A percentile compares a stretch with the other conserved stretches of the same genome.
These are phyloP conservation scores for Alloteropsis semialata DNA, from an alignment of 176 grass and related monocot genomes.

Conservation along the genomic window DNA sequence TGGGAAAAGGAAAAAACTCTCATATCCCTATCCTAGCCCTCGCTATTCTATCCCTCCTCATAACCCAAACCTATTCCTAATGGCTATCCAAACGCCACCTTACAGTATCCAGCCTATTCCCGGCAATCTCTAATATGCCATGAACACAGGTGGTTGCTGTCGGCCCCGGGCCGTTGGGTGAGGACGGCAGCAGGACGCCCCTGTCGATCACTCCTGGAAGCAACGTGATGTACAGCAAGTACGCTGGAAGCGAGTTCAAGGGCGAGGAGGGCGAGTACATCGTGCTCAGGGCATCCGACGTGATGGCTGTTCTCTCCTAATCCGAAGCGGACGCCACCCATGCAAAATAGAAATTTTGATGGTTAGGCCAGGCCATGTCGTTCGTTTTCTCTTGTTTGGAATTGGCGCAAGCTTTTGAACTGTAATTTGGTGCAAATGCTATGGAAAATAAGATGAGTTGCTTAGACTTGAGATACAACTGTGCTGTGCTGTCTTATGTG, in stretches of 20 bases:
- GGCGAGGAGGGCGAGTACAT: constrained; percentile 52
- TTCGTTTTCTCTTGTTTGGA: not conserved
- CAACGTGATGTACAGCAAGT: constrained; percentile 53
- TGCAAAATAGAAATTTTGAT: constrained; percentile 39
- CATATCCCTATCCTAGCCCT: too few relatives aligned
- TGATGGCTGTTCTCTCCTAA: constrained; percentile 47
- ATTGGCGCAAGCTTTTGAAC: not conserved
- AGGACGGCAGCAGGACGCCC: constrained; percentile 52
- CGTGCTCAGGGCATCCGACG: constrained; percentile 56
- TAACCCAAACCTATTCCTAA: too few relatives aligned
- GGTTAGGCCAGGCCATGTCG: not conserved
- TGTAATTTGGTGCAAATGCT: not conserved
- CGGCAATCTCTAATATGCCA: not conserved
- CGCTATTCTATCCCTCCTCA: too few relatives aligned
- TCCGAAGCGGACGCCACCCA: not conserved
- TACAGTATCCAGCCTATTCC: not conserved
- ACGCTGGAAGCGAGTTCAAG: constrained; percentile 63
- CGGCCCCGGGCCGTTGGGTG: constrained; percentile 50
- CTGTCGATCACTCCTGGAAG: constrained; percentile 44
- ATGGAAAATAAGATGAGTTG: not conserved
- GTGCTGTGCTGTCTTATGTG: too few relatives aligned
- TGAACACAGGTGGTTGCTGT: constrained; percentile 46
- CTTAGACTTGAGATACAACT: not conserved
- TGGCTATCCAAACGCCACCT: too few relatives aligned
- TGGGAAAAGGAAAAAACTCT: too few relatives aligned